These are phyloP conservation scores for Elongisporangium senticosum DNA, from an alignment of 352 stramenopile species.

Conservation along the genomic window DNA sequence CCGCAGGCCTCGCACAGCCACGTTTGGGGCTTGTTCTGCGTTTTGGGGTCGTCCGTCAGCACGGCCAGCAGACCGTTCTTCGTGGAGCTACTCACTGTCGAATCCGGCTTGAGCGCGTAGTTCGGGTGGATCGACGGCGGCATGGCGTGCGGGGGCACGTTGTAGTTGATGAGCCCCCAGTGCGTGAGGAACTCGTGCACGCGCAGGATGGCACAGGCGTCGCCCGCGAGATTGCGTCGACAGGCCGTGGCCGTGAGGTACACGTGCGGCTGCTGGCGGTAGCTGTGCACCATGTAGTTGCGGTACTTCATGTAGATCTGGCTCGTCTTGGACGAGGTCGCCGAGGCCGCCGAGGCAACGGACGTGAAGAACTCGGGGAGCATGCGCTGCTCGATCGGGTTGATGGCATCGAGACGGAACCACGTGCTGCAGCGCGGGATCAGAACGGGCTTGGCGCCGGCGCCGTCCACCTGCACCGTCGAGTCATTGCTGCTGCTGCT, in stretches of 20 bases:
- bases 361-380: conserved; percentile 75
- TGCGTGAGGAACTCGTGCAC: conserved; percentile 85
- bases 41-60: conserved; percentile 22
- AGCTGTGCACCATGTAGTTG: conserved; percentile 85
- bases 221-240: conserved; percentile 70
- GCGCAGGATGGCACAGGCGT: conserved; percentile 77
- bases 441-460: conserved; percentile 26
- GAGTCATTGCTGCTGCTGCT: conserved; percentile 2
- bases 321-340: conserved; percentile 39
- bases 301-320: conserved; percentile 82
- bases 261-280: conserved; percentile 69
- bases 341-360: too few relatives aligned
- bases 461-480: conserved; percentile 18
- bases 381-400: conserved; percentile 77
- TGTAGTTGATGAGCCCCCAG: conserved; percentile 85
- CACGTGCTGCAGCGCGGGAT: conserved; percentile 71
- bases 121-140: conserved; percentile 47
- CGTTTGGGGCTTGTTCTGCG: conserved; percentile 6
- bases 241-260: conserved; percentile 82
- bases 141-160: conserved; percentile 70
- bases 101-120: conserved; percentile 38
- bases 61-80: conserved; percentile 18
- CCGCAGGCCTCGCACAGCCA: conserved; percentile 53
- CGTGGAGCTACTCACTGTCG: conserved; percentile 2
- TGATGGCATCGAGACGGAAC: conserved; percentile 77